Percentiles rank a stretch among this genome's conserved stretches.
Evolutionary conservation across 495 filamentous ascomycete species (phyloP).

Genomic region (Parachaetomium inaequale): DNA sequence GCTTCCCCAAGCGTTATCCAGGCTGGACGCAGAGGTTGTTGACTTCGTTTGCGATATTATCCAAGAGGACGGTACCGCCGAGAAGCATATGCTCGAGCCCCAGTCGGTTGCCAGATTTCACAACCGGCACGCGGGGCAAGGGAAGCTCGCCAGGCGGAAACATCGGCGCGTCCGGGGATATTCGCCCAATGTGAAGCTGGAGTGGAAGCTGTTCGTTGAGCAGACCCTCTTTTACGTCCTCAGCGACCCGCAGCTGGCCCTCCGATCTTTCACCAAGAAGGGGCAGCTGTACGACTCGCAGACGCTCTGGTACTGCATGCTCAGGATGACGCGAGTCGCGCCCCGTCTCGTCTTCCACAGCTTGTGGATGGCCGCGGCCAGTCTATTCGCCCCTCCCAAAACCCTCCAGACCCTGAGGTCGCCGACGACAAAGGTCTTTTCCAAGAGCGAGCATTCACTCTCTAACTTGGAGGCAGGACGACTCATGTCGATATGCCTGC

Average conservation of each 20-base stretch:
- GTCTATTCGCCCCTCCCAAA: conserved; percentile 63
- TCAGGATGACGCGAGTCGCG: conserved; percentile 47
- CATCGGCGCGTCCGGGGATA: conserved; percentile 19
- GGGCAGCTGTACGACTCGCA: conserved; percentile 49
- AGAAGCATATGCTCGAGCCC: conserved; percentile 47
- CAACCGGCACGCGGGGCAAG: conserved; percentile 23
- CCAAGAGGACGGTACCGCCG: conserved; percentile 48
- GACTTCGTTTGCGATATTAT: conserved; percentile 52
- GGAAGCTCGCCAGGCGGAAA: conserved; percentile 40
- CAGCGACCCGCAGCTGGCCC: conserved; percentile 59
- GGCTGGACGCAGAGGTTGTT: conserved; percentile 45
- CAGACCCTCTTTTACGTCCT: conserved; percentile 73
- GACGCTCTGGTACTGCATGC: conserved; percentile 51
- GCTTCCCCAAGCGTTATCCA: conserved; percentile 43
- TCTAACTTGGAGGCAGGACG: conserved; percentile 47
- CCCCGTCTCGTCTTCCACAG: conserved; percentile 65
- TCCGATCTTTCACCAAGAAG: conserved; percentile 60
- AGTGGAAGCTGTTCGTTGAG: conserved; percentile 60
- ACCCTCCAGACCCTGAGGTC: conserved; percentile 47
- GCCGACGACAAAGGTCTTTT: conserved; percentile 41
- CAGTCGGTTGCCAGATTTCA: conserved; percentile 31
- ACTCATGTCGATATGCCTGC: conserved; percentile 51
- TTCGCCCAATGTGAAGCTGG: conserved; percentile 32
- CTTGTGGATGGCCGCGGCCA: conserved; percentile 68
- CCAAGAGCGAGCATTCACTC: conserved; percentile 33